Evolutionary conservation across 768 basidiomycete genomes (phyloP).

Genomic region (Suillus cothurnatus): DNA sequence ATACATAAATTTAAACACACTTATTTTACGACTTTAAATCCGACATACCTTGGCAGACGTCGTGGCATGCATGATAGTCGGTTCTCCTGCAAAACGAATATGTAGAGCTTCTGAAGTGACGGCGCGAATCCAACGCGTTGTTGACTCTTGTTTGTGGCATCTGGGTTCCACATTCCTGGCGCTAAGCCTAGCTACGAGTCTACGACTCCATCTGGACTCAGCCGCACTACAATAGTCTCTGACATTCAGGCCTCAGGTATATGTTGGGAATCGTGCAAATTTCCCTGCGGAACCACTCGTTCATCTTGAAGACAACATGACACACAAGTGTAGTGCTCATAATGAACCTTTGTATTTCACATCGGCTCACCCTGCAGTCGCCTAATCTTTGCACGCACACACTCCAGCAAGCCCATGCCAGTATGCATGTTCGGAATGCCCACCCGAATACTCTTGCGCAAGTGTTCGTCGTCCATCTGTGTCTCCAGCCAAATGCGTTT

Average conservation of each 20-base stretch:
- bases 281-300: too few species aligned
- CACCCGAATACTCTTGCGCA: too few species aligned
- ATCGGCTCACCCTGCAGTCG: neutral
- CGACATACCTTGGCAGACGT: constrained; percentile 31
- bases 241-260: too few species aligned
- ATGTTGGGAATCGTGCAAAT: too few species aligned
- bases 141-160: neutral
- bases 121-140: neutral
- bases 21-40: too few species aligned
- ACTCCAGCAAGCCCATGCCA: neutral
- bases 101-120: neutral
- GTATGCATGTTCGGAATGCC: neutral
- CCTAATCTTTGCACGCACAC: neutral
- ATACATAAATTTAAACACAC: neutral
- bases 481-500: too few species aligned
- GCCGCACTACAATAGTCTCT: too few species aligned
- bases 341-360: neutral
- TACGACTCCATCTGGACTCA: too few species aligned
- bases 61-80: constrained; percentile 25
- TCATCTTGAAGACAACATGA: too few species aligned
- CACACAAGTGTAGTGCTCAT: too few species aligned
- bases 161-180: too few species aligned
- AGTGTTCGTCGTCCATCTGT: neutral
- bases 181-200: too few species aligned
- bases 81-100: neutral